Base-by-base conservation (phyloP, 371 early-diverging fungal species). In the Phascolomyces articulosus region DNA sequence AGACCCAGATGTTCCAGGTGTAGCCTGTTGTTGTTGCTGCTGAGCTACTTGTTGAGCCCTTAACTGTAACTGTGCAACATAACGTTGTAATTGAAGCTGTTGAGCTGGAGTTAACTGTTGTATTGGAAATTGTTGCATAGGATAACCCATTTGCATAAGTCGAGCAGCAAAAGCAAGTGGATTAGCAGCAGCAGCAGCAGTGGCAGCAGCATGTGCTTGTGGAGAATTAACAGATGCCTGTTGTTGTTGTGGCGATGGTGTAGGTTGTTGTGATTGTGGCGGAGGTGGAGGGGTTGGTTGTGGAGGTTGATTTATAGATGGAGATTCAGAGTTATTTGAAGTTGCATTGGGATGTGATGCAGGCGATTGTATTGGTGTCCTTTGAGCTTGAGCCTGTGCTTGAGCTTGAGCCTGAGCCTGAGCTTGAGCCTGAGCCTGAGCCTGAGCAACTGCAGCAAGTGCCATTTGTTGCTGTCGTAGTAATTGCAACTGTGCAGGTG, bases 401-500 rank as follows among this genome's bases (percentile, higher is more conserved):
- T 69, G 71, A 28, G 64, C 55, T 47, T 67, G 70, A 7, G 63
- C 60, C 29, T 49, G 65, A 16, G 54, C 55, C 29, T 65, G 65
- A 6, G 59, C 54, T 31, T 31, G 31, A 31, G 31, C 31, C 10
- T 31, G 34, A 1, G 34, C 34, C 11, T 34, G 34, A 34, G 34
- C 34, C 11, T 34, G 34, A 26, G 58, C 66, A 53, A 53, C 55
- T 41, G 47, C 34, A 10, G 40, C 40, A 27, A 51, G 23, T 38
- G 28, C 31, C 31, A 54, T 54, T 55, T 63, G 64, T 58, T 81
- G 82, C 24, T 75, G 73, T 60, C 81, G 73, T 7, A 75, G 53
- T 48, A 79, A 65, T 16, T 78, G 82, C 55, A 78, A 65, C 59
- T 81, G 84, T 31, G 83, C 74, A 65, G 81, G 63, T 62, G 82